Percentiles rank a stretch among this genome's conserved stretches.
Evolutionary conservation across 2,329 filamentous ascomycete genomes (phyloP).

Genomic region (Geosmithia flava): DNA sequence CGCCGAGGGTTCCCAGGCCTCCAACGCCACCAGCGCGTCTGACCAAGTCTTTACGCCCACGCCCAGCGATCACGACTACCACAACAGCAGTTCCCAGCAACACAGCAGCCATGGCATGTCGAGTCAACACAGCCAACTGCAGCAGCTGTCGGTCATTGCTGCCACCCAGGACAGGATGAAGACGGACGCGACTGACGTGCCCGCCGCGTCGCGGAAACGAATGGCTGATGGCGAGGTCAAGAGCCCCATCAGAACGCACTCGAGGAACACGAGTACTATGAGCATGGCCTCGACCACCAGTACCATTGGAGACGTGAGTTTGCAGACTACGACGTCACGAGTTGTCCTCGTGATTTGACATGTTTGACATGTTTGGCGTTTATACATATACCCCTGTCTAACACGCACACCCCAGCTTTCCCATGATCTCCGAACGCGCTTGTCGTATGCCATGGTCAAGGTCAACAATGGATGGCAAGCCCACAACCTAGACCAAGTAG

Average conservation of each 20-base stretch:
- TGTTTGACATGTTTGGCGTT: background rate
- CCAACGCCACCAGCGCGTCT: constrained; percentile 12
- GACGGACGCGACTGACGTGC: constrained; percentile 19
- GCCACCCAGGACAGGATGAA: constrained; percentile 37
- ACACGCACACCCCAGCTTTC: constrained; percentile 43
- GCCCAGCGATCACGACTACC: constrained; percentile 9
- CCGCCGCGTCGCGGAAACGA: constrained; percentile 47
- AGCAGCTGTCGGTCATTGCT: constrained; percentile 45
- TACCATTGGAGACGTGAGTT: constrained; percentile 64
- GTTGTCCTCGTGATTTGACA: background rate
- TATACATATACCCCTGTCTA: background rate
- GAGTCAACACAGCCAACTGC: constrained; percentile 43
- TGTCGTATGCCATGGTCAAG: constrained; percentile 91
- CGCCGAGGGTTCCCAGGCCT: constrained; percentile 12
- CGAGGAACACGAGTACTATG: constrained; percentile 59
- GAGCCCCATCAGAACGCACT: constrained; percentile 46
- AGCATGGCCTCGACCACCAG: constrained; percentile 48
- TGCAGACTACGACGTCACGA: background rate
- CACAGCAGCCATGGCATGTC: constrained; percentile 14
- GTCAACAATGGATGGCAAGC: constrained; percentile 83
- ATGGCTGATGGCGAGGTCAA: constrained; percentile 69
- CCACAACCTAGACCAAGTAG: constrained; percentile 64
- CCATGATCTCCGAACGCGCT: constrained; percentile 65
- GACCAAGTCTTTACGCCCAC: constrained; percentile 14
- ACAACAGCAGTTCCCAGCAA: constrained; percentile 7